Evolutionary conservation across 352 stramenopile species (phyloP).

Genomic region (Globisporangium cylindrosporum): DNA sequence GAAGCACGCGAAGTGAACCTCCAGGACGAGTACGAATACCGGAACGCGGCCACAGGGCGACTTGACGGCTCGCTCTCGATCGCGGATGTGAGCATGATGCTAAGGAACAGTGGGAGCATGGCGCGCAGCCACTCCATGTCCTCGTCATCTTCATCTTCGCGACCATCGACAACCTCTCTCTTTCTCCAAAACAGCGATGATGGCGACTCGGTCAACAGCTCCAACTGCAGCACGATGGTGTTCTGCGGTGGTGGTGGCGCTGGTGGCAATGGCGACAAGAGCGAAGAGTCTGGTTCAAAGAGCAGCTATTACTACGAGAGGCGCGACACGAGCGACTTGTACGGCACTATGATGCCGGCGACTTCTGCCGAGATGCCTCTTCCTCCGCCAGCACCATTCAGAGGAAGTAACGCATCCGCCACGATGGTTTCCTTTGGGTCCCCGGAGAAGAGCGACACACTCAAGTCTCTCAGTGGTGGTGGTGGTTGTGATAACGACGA

Average conservation of each 20-base stretch:
- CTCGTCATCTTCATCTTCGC: constrained; percentile 17
- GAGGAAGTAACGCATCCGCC: not conserved
- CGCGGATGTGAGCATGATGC: constrained; percentile 66
- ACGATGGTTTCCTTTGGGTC: constrained; percentile 9
- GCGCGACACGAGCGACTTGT: constrained; percentile 53
- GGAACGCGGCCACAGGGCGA: constrained; percentile 45
- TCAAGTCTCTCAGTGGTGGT: constrained; percentile 5
- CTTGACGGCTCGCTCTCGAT: constrained; percentile 60
- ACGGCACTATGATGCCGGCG: constrained; percentile 54
- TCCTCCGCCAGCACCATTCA: constrained; percentile 18
- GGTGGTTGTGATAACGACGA: constrained; percentile 5
- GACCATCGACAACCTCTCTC: not conserved
- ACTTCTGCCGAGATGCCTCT: not conserved
- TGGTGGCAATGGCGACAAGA: constrained; percentile 3
- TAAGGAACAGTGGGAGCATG: constrained; percentile 27
- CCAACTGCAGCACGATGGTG: constrained; percentile 50
- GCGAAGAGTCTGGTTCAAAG: constrained; percentile 12
- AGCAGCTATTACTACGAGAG: constrained; percentile 20
- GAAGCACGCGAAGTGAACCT: constrained; percentile 42
- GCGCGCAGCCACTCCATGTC: constrained; percentile 21
- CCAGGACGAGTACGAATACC: constrained; percentile 58
- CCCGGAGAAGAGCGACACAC: constrained; percentile 5
- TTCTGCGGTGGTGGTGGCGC: constrained; percentile 27
- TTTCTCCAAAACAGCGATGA: constrained; percentile 1
- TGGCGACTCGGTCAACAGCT: constrained; percentile 5